Evolutionary conservation across 305 asterid genomes (phyloP).

Genomic region (Lippia alba): DNA sequence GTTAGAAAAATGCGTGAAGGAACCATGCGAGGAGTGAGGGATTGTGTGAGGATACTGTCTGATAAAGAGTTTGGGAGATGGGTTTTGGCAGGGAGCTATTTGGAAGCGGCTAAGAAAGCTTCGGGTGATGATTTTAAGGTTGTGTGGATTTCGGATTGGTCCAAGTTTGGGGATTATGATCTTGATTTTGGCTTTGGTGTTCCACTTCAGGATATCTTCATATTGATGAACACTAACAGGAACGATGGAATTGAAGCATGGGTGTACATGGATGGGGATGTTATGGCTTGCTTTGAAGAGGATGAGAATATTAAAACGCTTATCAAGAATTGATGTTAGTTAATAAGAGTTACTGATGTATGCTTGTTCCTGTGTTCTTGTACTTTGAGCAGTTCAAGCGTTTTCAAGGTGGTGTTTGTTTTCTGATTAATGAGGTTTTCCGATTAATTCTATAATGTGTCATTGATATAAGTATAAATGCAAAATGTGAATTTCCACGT

Average conservation of each 20-base stretch:
- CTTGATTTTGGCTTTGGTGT: slow-evolving; percentile 27
- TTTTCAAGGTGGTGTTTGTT: too few relatives aligned
- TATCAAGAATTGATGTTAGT: too few relatives aligned
- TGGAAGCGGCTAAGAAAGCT: background rate
- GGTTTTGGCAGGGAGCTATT: background rate
- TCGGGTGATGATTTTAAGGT: background rate
- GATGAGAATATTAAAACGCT: slow-evolving; percentile 9
- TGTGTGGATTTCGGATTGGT: slow-evolving; percentile 22
- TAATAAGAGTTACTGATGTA: too few relatives aligned
- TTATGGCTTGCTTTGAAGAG: slow-evolving; percentile 23
- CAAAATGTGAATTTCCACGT: too few relatives aligned
- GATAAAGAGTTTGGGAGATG: slow-evolving; percentile 3
- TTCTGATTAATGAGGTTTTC: too few relatives aligned
- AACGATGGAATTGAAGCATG: slow-evolving; percentile 37
- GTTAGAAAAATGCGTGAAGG: slow-evolving; percentile 6
- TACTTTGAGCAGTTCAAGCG: too few relatives aligned
- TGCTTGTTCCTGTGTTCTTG: too few relatives aligned
- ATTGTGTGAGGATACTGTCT: slow-evolving; percentile 20
- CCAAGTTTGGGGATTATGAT: slow-evolving; percentile 30
- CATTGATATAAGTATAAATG: too few relatives aligned
- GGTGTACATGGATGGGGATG: slow-evolving; percentile 18
- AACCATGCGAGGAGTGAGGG: slow-evolving; percentile 7
- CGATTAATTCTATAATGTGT: too few relatives aligned
- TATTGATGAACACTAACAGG: slow-evolving; percentile 21
- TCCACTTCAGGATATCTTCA: background rate